Base-by-base conservation (phyloP, 352 stramenopile species). In the Globisporangium iwayamae region DNA sequence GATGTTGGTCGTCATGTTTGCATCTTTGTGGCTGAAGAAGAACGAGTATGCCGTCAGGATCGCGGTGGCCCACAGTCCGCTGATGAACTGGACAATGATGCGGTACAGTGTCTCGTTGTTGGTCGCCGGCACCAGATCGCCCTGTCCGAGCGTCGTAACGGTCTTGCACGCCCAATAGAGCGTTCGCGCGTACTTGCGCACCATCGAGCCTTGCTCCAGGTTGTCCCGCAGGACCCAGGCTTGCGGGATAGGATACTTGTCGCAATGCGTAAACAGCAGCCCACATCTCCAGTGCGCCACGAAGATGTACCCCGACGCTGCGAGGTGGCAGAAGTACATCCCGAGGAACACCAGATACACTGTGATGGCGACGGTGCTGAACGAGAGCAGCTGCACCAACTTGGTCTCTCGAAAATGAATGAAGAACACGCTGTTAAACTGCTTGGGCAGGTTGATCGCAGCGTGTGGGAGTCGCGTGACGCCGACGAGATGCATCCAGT, bases 111-210 rank as follows among this genome's bases (percentile, higher is more conserved):
- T 91, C 66, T 91, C 83, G 0, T 43, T 30, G 32, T 79, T 56
- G 0, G 78, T 90, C 25, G 75, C 78, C 18, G 83, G 83, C 9
- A 89, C 75, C 18, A 91, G 10, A 55, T 91, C 83, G 13, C 83
- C 83, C 56, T 91, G 83, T 0, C 83, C 83, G 7, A 91, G 68
- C 10, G 83, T 90, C 11, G 83, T 81, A 20, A 91, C 79, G 0
- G 77, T 89, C 60, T 91, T 91, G 68, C 71, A 83, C 4, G 70
- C 83, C 83, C 83, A 91, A 25, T 91, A 91, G 4, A 91, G 50
- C 36, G 79, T 74, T 0, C 83, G 78, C 1, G 81, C 62, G 43
- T 90, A 91, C 36, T 88, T 73, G 13, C 83, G 70, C 38, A 76
- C 73, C 8, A 65, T 39, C 0, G 70, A 78, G 6, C 68, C 80